These are phyloP conservation scores for Thielaviopsis punctulata DNA, from an alignment of 2,329 filamentous ascomycete genomes.

Conservation along the genomic window DNA sequence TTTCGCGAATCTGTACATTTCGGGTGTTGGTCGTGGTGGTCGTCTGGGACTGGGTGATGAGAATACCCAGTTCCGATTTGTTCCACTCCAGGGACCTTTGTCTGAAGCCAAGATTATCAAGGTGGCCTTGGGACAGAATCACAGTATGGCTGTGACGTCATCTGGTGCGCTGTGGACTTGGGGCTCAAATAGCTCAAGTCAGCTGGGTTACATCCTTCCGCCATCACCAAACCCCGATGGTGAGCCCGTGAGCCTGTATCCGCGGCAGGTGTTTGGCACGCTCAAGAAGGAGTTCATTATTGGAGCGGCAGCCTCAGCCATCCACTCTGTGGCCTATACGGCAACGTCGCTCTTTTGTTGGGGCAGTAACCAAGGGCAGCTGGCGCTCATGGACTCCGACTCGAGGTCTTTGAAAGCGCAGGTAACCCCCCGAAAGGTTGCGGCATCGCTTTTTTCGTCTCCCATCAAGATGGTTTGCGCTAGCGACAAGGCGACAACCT, in stretches of 20 bases:
- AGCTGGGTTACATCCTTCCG: conserved; percentile 72
- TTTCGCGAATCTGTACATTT: conserved; percentile 80
- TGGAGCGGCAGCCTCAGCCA: conserved; percentile 72
- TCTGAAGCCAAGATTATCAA: conserved; percentile 55
- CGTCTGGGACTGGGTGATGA: conserved; percentile 81
- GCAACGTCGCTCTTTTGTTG: conserved; percentile 72
- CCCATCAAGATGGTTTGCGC: conserved; percentile 66
- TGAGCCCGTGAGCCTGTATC: conserved; percentile 63
- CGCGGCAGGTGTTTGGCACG: conserved; percentile 78
- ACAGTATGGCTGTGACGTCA: conserved; percentile 71
- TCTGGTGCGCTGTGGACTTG: conserved; percentile 86
- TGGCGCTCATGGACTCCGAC: conserved; percentile 88
- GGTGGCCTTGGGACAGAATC: conserved; percentile 81
- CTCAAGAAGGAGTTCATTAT: conserved; percentile 71
- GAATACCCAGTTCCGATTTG: conserved; percentile 72
- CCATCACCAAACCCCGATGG: conserved; percentile 51
- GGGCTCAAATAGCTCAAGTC: conserved; percentile 74
- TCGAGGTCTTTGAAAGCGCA: conserved; percentile 82
- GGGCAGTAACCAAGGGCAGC: conserved; percentile 86
- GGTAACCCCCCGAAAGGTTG: conserved; percentile 65
- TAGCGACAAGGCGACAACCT: conserved; percentile 76
- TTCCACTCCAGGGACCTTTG: conserved; percentile 62
- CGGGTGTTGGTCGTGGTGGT: conserved; percentile 79
- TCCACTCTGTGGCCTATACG: conserved; percentile 85
- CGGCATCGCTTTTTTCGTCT: conserved; percentile 60